Conservation (phyloP, 2,329 filamentous ascomycete species). For the Cladosporium phlei region DNA sequence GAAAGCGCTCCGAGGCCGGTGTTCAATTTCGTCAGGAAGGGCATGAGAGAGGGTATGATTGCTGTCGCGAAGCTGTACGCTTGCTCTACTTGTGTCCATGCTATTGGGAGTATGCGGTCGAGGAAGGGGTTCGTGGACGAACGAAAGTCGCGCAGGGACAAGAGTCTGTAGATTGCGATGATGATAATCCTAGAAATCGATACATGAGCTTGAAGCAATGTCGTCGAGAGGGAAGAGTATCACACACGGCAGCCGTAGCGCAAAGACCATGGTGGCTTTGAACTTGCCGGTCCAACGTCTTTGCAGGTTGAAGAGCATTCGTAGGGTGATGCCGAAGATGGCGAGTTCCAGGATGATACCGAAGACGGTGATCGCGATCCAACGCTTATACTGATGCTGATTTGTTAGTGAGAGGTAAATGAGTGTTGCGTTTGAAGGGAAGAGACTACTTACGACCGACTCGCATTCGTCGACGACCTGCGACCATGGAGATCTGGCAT, state of each 20-base stretch:
- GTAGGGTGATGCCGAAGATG: neutral
- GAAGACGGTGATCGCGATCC: neutral
- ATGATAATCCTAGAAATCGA: neutral
- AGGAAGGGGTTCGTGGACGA: neutral
- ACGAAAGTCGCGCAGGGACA: neutral
- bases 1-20: slow-evolving; percentile 7
- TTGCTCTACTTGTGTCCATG: slow-evolving; percentile 7
- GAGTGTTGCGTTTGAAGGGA: neutral
- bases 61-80: slow-evolving; percentile 6
- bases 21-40: slow-evolving; percentile 6
- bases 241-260: slow-evolving; percentile 1
- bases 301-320: slow-evolving; percentile 1
- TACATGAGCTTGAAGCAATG: neutral
- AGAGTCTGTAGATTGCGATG: neutral
- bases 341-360: neutral
- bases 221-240: neutral
- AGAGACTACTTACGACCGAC: neutral
- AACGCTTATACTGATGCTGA: neutral
- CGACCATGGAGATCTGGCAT: neutral
- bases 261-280: slow-evolving; percentile 3
- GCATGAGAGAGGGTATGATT: neutral
- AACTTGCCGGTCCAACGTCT: slow-evolving; percentile 2
- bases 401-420: neutral
- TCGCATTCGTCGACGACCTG: neutral
- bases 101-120: neutral